phyloP scores from a whole-genome alignment of 805 yeast species.

The Wickerhamiella azymoides region DNA sequence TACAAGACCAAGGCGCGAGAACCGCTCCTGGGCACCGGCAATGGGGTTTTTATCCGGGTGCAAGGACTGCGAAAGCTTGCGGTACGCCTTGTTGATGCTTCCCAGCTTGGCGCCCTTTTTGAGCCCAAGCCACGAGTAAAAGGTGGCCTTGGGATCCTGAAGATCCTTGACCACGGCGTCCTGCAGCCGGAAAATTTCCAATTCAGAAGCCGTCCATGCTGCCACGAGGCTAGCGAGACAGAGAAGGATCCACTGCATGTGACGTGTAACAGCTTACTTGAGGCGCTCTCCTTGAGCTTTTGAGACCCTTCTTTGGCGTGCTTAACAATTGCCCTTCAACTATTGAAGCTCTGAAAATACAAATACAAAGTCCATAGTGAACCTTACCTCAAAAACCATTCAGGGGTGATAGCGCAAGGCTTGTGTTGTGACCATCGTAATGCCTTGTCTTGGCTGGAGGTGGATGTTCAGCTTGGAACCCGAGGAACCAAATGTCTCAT shows the following conservation, averaged over 20 bases:
- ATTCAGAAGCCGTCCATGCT: constrained; percentile 35
- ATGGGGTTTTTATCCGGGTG: constrained; percentile 75
- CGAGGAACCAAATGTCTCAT: no score
- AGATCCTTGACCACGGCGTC: constrained; percentile 49
- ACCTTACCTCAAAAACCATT: no score
- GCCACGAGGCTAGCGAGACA: neutral
- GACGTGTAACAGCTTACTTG: neutral
- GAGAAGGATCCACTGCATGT: constrained; percentile 4
- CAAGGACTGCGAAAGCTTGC: constrained; percentile 50
- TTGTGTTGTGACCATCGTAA: no score
- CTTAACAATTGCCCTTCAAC: no score
- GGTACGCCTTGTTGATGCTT: constrained; percentile 33
- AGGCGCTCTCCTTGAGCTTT: no score
- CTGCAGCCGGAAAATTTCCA: constrained; percentile 65
- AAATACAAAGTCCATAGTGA: no score
- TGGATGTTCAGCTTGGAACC: no score
- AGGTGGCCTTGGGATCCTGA: constrained; percentile 40
- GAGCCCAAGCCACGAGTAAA: constrained; percentile 46
- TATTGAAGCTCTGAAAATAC: no score
- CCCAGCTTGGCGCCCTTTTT: constrained; percentile 17
- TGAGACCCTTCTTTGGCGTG: no score
- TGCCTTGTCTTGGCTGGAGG: no score
- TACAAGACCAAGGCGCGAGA: constrained; percentile 62
- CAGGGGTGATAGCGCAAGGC: no score
- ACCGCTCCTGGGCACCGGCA: constrained; percentile 47